Base-by-base conservation (phyloP, 768 basidiomycete species). In the Tricholomella constricta region DNA sequence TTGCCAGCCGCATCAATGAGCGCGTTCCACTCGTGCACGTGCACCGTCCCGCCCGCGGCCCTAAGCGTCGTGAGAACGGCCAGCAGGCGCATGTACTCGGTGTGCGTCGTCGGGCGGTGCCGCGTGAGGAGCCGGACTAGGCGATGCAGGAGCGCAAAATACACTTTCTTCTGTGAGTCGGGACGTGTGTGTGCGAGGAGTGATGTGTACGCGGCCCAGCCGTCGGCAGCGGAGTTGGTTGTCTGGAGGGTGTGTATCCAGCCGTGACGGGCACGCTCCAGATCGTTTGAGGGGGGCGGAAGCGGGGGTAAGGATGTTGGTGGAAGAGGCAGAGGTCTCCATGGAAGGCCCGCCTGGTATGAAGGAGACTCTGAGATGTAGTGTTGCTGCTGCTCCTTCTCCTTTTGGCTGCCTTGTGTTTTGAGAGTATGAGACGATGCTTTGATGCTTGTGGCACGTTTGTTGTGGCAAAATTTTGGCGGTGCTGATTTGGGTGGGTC, bases 11-110 rank as follows among this genome's bases (percentile, higher is more conserved):
- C 77, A 59, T 86, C 78, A 54, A 92, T 80, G 40, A 93, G 75
- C 7, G 81, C 73, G 63, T 91, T 92, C 88, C 90, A 92, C 65
- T 91, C 82, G 76, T 82, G 83, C n/a, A 71, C 60, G 56, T 80
- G 73, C 27, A 90, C 65, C 10, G 50, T 69, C 20, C 83, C 86
- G 11, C 82, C 84, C n/a, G 71, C 73, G 19, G 68, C 69, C 52
- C 78, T 81, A 35, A 92, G 70, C 38, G 75, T 76, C 37, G 78
- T 78, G 56, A 91, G 62, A 11, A 90, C 80, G n/a, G 84, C 79
- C n/a, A 89, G 73, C 3, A 92, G 75, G 11, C 82, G 84, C 8
- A 84, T 75, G 67, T 85, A 89, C 45, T 79, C 69, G 2, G 70
- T 65, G 35, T 85, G 82, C 6, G 85, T 85, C 57, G 80, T 82